phyloP scores from a whole-genome alignment of 495 filamentous ascomycete genomes.

The Aspergillus ostianus region DNA sequence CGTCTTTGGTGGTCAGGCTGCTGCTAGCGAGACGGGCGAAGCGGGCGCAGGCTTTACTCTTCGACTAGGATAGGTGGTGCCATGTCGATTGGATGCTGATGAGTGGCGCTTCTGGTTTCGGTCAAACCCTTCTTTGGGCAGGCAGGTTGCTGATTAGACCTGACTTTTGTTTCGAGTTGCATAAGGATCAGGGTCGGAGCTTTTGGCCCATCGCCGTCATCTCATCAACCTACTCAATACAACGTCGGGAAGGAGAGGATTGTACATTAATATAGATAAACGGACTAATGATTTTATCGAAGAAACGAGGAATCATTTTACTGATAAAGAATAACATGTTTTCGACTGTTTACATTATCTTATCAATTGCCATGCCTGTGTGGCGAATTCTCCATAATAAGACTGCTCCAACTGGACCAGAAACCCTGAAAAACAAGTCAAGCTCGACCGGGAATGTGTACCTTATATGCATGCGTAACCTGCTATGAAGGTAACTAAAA shows the following conservation, averaged over 20 bases:
- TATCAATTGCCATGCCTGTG: too few species aligned
- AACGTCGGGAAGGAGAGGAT: neutral
- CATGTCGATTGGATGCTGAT: too few species aligned
- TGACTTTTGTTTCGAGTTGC: too few species aligned
- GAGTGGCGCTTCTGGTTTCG: neutral
- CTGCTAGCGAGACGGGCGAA: constrained; percentile 62
- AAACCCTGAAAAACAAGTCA: neutral
- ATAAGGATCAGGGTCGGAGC: too few species aligned
- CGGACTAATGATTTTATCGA: neutral
- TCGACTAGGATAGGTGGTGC: constrained; percentile 53
- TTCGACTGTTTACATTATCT: too few species aligned
- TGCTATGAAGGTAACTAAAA: neutral
- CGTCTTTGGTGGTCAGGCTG: constrained; percentile 70
- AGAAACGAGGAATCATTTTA: too few species aligned
- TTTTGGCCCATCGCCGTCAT: neutral
- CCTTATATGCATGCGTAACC: neutral
- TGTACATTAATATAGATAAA: neutral
- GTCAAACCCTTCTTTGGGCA: too few species aligned
- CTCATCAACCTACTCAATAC: neutral
- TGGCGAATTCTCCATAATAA: neutral
- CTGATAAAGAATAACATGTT: too few species aligned
- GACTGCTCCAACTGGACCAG: neutral
- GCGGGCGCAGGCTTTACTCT: constrained; percentile 81
- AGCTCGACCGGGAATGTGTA: neutral
- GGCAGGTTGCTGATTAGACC: too few species aligned